Conservation (phyloP, 192 early-diverging fungal genomes). For the Umbelopsis ramanniana region DNA sequence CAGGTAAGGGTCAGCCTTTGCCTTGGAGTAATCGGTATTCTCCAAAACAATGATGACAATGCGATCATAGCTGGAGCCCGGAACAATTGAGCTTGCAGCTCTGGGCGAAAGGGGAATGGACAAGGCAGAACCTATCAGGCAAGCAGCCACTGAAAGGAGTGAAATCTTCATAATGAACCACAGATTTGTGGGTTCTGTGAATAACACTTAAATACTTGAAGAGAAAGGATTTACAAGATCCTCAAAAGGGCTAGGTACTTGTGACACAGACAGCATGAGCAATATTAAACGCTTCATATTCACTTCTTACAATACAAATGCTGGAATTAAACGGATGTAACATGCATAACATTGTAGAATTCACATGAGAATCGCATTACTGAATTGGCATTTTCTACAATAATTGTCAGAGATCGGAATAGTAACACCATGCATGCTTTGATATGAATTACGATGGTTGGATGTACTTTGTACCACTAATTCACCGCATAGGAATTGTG, state of each 20-base stretch:
- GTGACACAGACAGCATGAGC: neutral
- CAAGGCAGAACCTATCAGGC: neutral
- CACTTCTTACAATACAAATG: neutral
- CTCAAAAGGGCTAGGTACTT: neutral
- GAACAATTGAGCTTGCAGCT: constrained; percentile 6
- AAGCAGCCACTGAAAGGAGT: constrained; percentile 7
- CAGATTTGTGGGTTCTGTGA: neutral
- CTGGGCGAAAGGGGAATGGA: neutral
- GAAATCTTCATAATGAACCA: constrained; percentile 15
- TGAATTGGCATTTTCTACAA: neutral
- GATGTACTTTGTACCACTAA: neutral
- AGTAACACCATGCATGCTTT: neutral
- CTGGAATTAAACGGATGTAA: neutral
- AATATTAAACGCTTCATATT: neutral
- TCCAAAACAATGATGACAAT: constrained; percentile 38
- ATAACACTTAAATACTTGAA: neutral
- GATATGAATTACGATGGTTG: neutral
- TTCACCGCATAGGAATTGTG: neutral
- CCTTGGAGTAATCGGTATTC: constrained; percentile 32
- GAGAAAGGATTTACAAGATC: neutral
- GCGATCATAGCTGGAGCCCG: constrained; percentile 37
- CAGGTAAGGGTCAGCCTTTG: constrained; percentile 22
- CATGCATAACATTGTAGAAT: neutral
- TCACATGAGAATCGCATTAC: neutral
- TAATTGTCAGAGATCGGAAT: neutral